Evolutionary conservation across 169 alveolate genomes (phyloP), one percentile per base, ranked within the genome.

Genomic region (Plasmodium relictum): DNA sequence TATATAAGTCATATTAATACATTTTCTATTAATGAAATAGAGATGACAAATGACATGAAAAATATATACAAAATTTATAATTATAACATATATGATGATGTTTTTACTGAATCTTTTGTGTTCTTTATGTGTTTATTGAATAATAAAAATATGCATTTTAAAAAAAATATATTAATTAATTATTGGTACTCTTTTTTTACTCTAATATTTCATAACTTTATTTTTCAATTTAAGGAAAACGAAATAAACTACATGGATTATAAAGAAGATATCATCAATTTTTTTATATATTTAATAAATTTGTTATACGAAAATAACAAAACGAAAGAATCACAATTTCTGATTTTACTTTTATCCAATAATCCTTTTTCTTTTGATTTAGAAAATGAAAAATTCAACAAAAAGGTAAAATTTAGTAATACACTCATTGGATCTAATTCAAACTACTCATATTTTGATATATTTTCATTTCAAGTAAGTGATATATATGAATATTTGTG

Each of bases 11-110:
- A 85, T 50, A 70, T 85, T 9, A 24, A 59, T 8, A 42, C 16
- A n/a, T 69, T 54, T 3, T 20, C 59, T 44, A 58, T 22, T 63
- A 58, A 70, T 24, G 91, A 85, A 31, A 42, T 68, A 26, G 91
- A 85, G 18, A 14, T 76, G 20, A 85, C 7, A 42, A 62, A 48
- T 52, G 58, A 63, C 20, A 26, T 80, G 69, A 56, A 85, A 16
- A 68, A 85, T 44, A 85, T 85, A 1, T 85, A 69, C 37, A 70
- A 72, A 58, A 85, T 85, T 12, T 69, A 85, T 58, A 85, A 85
- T 50, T 72, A 71, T 37, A 85, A 62, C 41, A 61, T 85, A 4
- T 61, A 69, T 56, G 59, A 69, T 45, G 65, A 69, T 20, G 20
- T 85, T 18, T 41, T 69, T 22, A 71, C 24, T 1, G 76, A 85